Base-by-base conservation (phyloP, 805 yeast genomes). In the Lachancea fermentati region DNA sequence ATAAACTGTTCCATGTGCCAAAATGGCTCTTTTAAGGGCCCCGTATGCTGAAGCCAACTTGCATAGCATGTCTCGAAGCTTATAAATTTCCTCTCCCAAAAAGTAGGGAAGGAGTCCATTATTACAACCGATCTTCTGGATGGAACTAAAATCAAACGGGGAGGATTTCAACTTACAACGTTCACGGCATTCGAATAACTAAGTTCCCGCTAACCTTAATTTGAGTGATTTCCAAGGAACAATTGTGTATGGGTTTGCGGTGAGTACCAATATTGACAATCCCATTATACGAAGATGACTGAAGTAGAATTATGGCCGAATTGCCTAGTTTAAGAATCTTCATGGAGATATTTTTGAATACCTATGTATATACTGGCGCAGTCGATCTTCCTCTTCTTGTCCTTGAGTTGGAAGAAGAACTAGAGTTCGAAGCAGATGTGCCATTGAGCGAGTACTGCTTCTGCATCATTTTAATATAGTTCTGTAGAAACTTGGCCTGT, bases 401-500 rank as follows among this genome's bases (percentile, higher is more conserved):
- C 32, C 44, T 31, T 11, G 44, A 30, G 24, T 32, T 35, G 18
- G 30, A 15, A 3, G 38, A 26, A 4, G 49, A 36, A 13, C 48
- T 34, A n/a, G 38, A 34, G 8, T 41, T 35, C 4, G 49, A 31
- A 18, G 39, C 25, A 9, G 33, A 38, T 3, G 44, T 17, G 26
- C 42, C 38, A 14, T 42, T 40, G 26, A 39, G 37, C 7, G 43
- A 26, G 38, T 48, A 53, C 26, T 48, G 49, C 13, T 41, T 22
- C 19, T 45, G 51, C 36, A 52, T 40, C 36, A 41, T 52, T 15
- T 45, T 43, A 12, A 57, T 52, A 38, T 54, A 58, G 2, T 43
- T 37, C 22, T 46, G 45, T 16, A 55, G 39, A 31, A 57, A 53
- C 25, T 44, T 37, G 19, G 50, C 48, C 25, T 48, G 48, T 8